Conservation (phyloP, 495 filamentous ascomycete species). For the Clavariopsis aquatica region DNA sequence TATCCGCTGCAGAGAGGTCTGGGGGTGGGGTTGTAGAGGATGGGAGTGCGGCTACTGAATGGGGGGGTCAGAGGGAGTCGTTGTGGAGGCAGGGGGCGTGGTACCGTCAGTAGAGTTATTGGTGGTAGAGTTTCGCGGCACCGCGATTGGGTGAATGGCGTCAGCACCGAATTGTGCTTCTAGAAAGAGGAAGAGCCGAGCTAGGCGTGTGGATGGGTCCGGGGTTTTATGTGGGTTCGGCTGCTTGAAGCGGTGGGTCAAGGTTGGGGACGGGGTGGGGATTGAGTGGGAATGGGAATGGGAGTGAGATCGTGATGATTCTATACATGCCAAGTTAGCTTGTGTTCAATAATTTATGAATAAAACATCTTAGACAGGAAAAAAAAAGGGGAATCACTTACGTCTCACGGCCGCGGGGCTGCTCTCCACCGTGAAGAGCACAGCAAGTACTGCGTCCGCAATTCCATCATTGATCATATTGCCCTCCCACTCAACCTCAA, state of each 20-base stretch:
- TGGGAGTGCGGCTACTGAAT: slow-evolving; percentile 39
- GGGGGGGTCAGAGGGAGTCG: slow-evolving; percentile 15
- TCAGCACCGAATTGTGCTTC: slow-evolving; percentile 91
- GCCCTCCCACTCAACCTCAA: slow-evolving; percentile 95
- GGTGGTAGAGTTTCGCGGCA: slow-evolving; percentile 48
- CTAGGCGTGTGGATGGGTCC: slow-evolving; percentile 70
- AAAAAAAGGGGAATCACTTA: slow-evolving; percentile 48
- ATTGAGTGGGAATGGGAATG: slow-evolving; percentile 43
- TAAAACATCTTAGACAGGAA: background rate
- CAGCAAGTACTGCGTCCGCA: slow-evolving; percentile 90
- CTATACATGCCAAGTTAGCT: slow-evolving; percentile 36
- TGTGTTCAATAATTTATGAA: background rate
- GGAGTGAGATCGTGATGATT: slow-evolving; percentile 63
- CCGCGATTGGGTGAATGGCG: slow-evolving; percentile 69
- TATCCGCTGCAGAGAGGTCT: slow-evolving; percentile 41
- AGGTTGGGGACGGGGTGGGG: background rate
- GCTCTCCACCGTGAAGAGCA: slow-evolving; percentile 84
- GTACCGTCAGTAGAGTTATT: slow-evolving; percentile 29
- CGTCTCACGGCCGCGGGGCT: slow-evolving; percentile 93
- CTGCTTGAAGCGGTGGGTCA: slow-evolving; percentile 40
- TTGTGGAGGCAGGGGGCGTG: slow-evolving; percentile 13
- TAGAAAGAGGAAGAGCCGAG: slow-evolving; percentile 89
- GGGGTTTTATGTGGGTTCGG: slow-evolving; percentile 64
- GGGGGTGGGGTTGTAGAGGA: background rate
- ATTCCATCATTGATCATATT: slow-evolving; percentile 98